These are phyloP conservation scores for Cyclotella choctawhatcheeana DNA, from an alignment of 108 stramenopile genomes.

Conservation along the genomic window DNA sequence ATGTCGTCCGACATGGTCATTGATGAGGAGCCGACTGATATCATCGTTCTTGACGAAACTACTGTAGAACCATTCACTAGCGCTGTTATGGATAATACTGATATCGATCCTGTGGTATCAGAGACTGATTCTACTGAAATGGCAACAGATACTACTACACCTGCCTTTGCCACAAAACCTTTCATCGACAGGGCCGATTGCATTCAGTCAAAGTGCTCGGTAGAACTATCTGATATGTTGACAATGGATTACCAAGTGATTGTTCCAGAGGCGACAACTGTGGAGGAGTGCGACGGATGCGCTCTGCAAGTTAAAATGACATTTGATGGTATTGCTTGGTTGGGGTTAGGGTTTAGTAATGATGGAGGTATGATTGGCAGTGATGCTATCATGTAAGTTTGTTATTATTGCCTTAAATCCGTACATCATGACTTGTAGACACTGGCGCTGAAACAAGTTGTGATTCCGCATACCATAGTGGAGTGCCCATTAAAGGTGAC, in stretches of 20 bases:
- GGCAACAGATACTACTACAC: not conserved
- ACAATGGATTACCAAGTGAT: slow-evolving; percentile 9
- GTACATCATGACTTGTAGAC: not conserved
- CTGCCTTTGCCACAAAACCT: not conserved
- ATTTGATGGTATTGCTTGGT: slow-evolving; percentile 41
- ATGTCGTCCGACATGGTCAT: not conserved
- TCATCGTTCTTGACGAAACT: not conserved
- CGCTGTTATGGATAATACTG: too few relatives aligned
- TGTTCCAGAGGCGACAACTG: not conserved
- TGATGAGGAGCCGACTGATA: not conserved
- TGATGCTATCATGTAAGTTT: slow-evolving; percentile 57
- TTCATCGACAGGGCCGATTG: not conserved
- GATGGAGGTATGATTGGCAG: slow-evolving; percentile 54
- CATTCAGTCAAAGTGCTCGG: not conserved
- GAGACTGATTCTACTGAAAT: not conserved
- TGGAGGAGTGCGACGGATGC: slow-evolving; percentile 16
- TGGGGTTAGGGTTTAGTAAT: slow-evolving; percentile 47
- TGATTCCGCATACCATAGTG: slow-evolving; percentile 14
- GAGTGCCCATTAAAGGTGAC: slow-evolving; percentile 22
- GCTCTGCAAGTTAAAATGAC: slow-evolving; percentile 13
- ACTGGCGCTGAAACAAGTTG: not conserved
- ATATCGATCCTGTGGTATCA: not conserved
- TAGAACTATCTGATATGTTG: not conserved
- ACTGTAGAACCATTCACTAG: too few relatives aligned
- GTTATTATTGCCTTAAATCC: not conserved